Conservation (phyloP, 2,329 filamentous ascomycete genomes). For the Paracamarosporium sp. region DNA sequence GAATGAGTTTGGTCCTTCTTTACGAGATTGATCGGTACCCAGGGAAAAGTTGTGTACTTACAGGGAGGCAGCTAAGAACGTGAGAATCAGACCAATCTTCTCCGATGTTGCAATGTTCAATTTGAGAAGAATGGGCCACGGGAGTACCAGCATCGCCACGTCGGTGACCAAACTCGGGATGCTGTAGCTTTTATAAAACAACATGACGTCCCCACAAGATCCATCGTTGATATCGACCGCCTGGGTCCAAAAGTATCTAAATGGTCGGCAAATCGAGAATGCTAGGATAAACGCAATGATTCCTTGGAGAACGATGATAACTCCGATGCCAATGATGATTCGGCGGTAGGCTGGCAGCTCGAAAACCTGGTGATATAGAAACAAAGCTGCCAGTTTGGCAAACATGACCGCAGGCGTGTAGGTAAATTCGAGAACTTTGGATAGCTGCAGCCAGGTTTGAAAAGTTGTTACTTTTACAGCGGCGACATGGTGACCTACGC, state of each 20-base stretch:
- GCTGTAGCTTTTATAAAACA: slow-evolving; percentile 14
- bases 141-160: slow-evolving; percentile 11
- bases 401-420: slow-evolving; percentile 17
- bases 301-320: slow-evolving; percentile 13
- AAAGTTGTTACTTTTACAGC: slow-evolving; percentile 8
- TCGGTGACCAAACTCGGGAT: slow-evolving; percentile 15
- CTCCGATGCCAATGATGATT: slow-evolving; percentile 8
- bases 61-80: slow-evolving; percentile 7
- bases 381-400: slow-evolving; percentile 12
- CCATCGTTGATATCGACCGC: slow-evolving; percentile 9
- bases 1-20: neutral
- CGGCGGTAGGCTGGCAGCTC: slow-evolving; percentile 6
- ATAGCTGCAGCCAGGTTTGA: slow-evolving; percentile 12
- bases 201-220: slow-evolving; percentile 12
- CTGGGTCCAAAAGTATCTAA: slow-evolving; percentile 17
- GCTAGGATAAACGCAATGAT: slow-evolving; percentile 10
- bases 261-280: slow-evolving; percentile 13
- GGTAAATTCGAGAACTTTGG: slow-evolving; percentile 17
- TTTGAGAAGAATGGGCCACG: slow-evolving; percentile 8
- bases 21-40: neutral
- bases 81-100: slow-evolving; percentile 1
- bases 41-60: neutral
- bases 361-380: slow-evolving; percentile 15
- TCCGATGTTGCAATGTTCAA: neutral
- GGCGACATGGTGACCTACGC: slow-evolving; percentile 9